Base-by-base conservation (phyloP, 2,329 filamentous ascomycete species). In the Orbilia javanica region DNA sequence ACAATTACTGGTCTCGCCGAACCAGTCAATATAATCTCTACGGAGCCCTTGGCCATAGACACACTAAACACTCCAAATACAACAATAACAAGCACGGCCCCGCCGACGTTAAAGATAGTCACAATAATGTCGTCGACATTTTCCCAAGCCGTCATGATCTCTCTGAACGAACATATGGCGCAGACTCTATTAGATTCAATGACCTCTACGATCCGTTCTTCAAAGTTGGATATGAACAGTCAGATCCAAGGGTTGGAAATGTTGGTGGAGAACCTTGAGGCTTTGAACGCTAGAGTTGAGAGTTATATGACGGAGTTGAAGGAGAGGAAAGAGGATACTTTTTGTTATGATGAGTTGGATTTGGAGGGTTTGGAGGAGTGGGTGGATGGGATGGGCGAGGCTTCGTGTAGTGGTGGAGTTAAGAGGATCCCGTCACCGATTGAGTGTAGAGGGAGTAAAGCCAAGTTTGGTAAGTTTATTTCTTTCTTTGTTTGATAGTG, bases 201-300 rank as follows among this genome's bases (percentile, higher is more conserved):
- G 66, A 62, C 73, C 1, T 60, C 73, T 50, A 77, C 73, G n/a
- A 77, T 77, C 22, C 73, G 73, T 5, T 67, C 69, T 11, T 46
- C 70, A 55, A 77, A 62, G 27, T 31, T 77, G 10, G 73, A 77
- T 29, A 36, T 71, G 57, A 22, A 46, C 60, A 52, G 70, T 62
- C 73, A 77, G 60, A 71, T 77, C 50, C 66, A 77, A 65, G 73
- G 73, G 18, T 55, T 77, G 46, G 73, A 77, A 27, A 57, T 77
- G 66, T 52, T 77, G n/a, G 73, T 77, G 20, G 73, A 77, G 20
- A 70, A 50, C 44, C 60, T 77, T 13, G 66, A 77, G 60, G 55
- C 73, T 27, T 52, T 77, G 50, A 77, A 77, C 31, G 44, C 60
- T 22, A 66, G 27, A 66, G 57, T 77, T 39, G 31, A 31, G 11